These are phyloP conservation scores for Eucalyptus sp. DNA, from an alignment of 345 rosid species.

Conservation along the genomic window DNA sequence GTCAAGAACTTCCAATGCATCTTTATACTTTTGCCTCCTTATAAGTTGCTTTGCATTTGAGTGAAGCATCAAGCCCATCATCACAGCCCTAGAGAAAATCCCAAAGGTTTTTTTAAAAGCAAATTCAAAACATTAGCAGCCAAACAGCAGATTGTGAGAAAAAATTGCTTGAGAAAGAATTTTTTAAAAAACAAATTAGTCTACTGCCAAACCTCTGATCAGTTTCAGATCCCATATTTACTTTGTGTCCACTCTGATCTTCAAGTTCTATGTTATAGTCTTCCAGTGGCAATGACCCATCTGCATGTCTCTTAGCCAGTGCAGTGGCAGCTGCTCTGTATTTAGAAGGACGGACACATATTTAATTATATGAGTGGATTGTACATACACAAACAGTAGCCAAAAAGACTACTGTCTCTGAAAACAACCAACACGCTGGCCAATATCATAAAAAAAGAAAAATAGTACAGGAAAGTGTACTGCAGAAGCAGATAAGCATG, in stretches of 20 bases:
- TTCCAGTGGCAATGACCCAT: constrained; percentile 65
- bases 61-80: constrained; percentile 96
- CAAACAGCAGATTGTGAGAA: background rate
- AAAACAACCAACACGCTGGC: background rate
- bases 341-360: background rate
- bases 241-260: constrained; percentile 68
- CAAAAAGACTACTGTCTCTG: background rate
- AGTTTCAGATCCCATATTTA: constrained; percentile 67
- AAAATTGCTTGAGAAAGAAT: background rate
- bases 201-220: constrained; percentile 49
- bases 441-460: background rate
- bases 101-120: background rate
- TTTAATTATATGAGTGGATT: background rate
- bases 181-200: background rate
- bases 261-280: constrained; percentile 75
- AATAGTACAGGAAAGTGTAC: background rate
- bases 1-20: constrained; percentile 81
- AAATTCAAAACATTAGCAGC: background rate
- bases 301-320: constrained; percentile 59
- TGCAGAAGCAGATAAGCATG: background rate
- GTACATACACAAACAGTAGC: background rate
- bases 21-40: constrained; percentile 40
- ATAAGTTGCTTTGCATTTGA: constrained; percentile 63
- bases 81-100: constrained; percentile 47
- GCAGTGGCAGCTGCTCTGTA: constrained; percentile 76